Percentiles rank a stretch among this genome's conserved stretches.
phyloP scores from a whole-genome alignment of 208 protist genomes.

The Lotmaria passim region DNA sequence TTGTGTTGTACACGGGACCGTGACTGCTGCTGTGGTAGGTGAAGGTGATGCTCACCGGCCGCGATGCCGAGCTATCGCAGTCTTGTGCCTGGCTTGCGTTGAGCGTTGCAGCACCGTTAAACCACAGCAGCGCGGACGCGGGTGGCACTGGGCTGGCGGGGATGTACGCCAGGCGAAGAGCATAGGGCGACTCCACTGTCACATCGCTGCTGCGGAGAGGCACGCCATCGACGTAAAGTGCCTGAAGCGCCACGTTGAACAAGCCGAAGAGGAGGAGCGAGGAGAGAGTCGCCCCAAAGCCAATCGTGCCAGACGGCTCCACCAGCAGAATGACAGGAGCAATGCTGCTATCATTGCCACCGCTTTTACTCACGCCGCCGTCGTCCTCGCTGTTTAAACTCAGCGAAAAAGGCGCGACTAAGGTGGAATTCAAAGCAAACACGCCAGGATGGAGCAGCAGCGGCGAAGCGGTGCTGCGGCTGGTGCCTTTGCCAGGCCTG shows the following conservation, averaged over 20 bases:
- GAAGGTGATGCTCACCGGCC: constrained; percentile 29
- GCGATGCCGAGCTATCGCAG: constrained; percentile 2
- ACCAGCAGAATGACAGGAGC: constrained; percentile 25
- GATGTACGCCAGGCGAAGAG: constrained; percentile 26
- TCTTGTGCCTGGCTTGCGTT: background rate
- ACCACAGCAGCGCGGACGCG: constrained; percentile 12
- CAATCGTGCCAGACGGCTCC: constrained; percentile 46
- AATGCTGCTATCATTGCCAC: background rate
- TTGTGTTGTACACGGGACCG: constrained; percentile 2
- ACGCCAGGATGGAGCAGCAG: no score
- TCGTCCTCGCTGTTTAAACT: background rate
- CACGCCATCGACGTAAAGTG: constrained; percentile 42
- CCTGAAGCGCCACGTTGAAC: constrained; percentile 11
- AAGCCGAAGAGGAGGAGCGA: constrained; percentile 37
- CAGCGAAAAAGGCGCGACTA: background rate
- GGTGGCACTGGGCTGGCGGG: constrained; percentile 30
- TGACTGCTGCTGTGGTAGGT: background rate
- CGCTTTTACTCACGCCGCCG: background rate
- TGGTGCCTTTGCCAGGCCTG: no score
- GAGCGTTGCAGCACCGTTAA: constrained; percentile 3
- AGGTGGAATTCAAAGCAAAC: background rate
- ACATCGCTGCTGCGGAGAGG: constrained; percentile 7
- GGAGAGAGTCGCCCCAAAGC: constrained; percentile 41
- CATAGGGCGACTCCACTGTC: constrained; percentile 28
- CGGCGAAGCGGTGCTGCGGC: background rate